Evolutionary conservation across 257 asterid genomes (phyloP).

Genomic region (Gynochthodes officinalis): DNA sequence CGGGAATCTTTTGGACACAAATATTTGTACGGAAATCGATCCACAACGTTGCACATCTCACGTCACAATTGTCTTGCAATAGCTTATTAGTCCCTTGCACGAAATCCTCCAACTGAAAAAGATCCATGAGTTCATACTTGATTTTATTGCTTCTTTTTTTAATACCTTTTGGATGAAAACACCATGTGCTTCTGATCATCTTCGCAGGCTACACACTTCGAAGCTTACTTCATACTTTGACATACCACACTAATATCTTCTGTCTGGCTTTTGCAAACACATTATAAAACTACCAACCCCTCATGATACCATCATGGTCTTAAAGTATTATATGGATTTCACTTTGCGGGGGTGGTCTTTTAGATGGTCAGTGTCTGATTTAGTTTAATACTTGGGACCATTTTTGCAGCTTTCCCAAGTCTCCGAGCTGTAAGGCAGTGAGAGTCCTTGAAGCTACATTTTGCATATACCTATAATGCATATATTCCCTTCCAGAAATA

Average conservation of each 20-base stretch:
- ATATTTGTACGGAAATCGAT: constrained; percentile 36
- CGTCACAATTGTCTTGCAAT: constrained; percentile 15
- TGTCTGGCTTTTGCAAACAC: constrained; percentile 9
- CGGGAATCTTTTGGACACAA: constrained; percentile 36
- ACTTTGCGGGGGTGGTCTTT: not conserved
- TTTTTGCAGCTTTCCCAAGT: not conserved
- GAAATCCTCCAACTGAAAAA: constrained; percentile 9
- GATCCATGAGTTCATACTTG: not conserved
- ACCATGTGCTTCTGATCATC: not conserved
- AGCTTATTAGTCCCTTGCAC: not conserved
- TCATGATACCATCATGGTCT: not conserved
- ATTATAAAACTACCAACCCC: not conserved
- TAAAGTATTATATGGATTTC: not conserved
- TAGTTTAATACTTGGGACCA: not conserved
- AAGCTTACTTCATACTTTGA: not conserved
- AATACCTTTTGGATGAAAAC: not conserved
- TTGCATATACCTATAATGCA: not conserved
- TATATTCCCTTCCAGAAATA: no score
- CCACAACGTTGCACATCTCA: constrained; percentile 29
- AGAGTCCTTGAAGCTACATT: not conserved
- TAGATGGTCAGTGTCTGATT: not conserved
- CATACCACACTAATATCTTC: not conserved
- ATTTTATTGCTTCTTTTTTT: not conserved
- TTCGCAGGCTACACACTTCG: not conserved
- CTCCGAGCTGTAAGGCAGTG: not conserved